Evolutionary conservation across 441 rosid species (phyloP).

Genomic region (Syzygium malaccense): DNA sequence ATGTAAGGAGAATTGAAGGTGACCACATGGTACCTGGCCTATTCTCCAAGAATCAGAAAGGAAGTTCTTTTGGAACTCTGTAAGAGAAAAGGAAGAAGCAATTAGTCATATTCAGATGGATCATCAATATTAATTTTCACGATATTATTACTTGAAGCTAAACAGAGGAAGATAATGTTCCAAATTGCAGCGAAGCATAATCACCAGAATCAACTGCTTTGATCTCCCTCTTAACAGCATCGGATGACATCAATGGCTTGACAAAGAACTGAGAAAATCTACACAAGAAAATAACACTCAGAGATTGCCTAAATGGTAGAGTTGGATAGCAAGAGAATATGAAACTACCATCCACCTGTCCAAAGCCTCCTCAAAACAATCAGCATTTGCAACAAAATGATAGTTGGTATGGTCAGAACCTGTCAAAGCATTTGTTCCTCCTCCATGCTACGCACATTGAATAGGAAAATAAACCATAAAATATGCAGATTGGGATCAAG

Average conservation of each 20-base stretch:
- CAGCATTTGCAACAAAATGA: conserved; percentile 61
- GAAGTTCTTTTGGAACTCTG: conserved; percentile 90
- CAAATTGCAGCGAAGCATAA: neutral
- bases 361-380: conserved; percentile 76
- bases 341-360: conserved; percentile 44
- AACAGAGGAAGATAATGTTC: neutral
- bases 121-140: neutral
- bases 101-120: neutral
- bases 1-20: neutral
- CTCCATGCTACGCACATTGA: conserved; percentile 66
- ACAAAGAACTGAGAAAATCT: conserved; percentile 91
- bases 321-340: neutral
- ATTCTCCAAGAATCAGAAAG: conserved; percentile 84
- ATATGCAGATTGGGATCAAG: neutral
- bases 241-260: conserved; percentile 88
- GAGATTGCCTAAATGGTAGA: neutral
- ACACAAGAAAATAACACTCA: conserved; percentile 7
- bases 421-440: conserved; percentile 78
- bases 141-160: neutral
- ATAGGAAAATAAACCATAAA: neutral
- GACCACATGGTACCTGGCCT: conserved; percentile 42
- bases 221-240: conserved; percentile 84
- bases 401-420: conserved; percentile 63
- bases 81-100: neutral
- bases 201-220: conserved; percentile 93